Base-by-base conservation (phyloP, 129 eudicot species). In the Chrysanthemum lavandulifolium region DNA sequence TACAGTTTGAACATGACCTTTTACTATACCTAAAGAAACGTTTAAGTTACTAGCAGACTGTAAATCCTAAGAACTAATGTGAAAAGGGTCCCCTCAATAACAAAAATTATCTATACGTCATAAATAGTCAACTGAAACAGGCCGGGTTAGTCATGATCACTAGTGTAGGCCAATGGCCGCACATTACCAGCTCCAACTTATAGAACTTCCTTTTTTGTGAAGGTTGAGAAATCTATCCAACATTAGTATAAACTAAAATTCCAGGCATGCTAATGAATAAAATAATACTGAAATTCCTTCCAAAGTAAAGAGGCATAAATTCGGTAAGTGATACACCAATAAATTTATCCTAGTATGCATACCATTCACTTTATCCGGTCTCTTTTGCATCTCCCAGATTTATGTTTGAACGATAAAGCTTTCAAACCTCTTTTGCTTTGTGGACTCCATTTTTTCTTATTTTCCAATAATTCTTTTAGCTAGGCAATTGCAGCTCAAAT, bases 231-330 rank as follows among this genome's bases (percentile, higher is more conserved):
- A 13, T 52, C 71, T 57, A 43, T 33, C 43, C 48, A 56, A 33
- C 69, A 66, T 48, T 69, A 53, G 68, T 69, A 25, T 69, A 63
- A 15, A 62, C 19, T 13, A 53, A 69, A 43, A 68, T 27, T 57
- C 29, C 23, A 49, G 61, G 63, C 50, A 52, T 59, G n/a, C 23
- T 50, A 40, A 79, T 61, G 58, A 70, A 64, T 71, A 75, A 74
- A 69, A 61, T 65, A 74, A 75, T 58, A 68, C 43, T 49, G 50
- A 45, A 73, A 67, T 73, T 60, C 69, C 45, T 43, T 80, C n/a
- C 51, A 74, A 69, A 75, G 56, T 69, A 33, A 80, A 29, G 67
- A 75, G 71, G 80, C 77, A 80, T 75, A 80, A 74, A 74, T 70
- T 74, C 69, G 18, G 31, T 68, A 52, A 51, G 74, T 73, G 60